A percentile compares a stretch with the other conserved stretches of the same genome.
phyloP scores from a whole-genome alignment of 1,284 basidiomycete genomes.

The Microbotryum saponariae region DNA sequence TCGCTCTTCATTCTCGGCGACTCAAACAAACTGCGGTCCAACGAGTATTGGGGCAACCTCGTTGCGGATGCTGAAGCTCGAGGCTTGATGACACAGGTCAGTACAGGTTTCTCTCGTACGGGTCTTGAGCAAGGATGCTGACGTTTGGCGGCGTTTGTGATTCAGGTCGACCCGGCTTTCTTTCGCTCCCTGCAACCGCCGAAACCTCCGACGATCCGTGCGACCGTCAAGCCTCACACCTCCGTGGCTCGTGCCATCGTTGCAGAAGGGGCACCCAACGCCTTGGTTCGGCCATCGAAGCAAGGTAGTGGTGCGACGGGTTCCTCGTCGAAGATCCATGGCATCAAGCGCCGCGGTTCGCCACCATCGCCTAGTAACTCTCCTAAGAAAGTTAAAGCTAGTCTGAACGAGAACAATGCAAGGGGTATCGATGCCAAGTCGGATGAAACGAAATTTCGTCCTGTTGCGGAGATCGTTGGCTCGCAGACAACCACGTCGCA shows the following conservation, averaged over 20 bases:
- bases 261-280: not conserved
- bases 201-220: not conserved
- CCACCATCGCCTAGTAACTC: not conserved
- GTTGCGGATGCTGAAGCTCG: conserved; percentile 61
- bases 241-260: not conserved
- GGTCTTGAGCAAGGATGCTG: not conserved
- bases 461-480: not conserved
- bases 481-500: not conserved
- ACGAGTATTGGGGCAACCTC: conserved; percentile 69
- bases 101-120: conserved; percentile 17
- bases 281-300: too few species aligned
- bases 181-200: not conserved
- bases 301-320: too few species aligned
- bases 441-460: not conserved
- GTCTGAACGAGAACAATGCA: not conserved
- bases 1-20: conserved; percentile 92
- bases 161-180: not conserved
- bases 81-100: conserved; percentile 43
- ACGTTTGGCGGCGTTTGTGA: not conserved
- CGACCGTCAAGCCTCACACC: conserved; percentile 1
- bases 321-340: too few species aligned
- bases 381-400: not conserved
- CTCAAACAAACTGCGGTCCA: conserved; percentile 73
- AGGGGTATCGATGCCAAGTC: not conserved
- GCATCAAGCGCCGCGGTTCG: not conserved